Percentiles rank a stretch among this genome's conserved stretches.
phyloP scores from a whole-genome alignment of 441 rosid species.

The Dalechampia spathulata region DNA sequence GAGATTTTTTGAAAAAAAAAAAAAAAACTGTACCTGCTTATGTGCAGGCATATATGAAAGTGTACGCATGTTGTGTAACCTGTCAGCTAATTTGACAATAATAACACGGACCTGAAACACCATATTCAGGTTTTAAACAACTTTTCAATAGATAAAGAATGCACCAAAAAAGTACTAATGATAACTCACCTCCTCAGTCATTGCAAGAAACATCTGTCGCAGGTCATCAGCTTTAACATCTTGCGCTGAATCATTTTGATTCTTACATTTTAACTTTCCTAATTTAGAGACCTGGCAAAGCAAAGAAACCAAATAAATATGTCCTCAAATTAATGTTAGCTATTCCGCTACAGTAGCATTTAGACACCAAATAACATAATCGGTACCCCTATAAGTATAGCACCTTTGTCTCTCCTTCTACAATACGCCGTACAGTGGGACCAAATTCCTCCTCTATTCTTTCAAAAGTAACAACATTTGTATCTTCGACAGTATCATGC shows the following conservation, averaged over 20 bases:
- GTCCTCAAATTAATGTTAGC: slow-evolving; percentile 11
- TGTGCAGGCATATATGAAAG: slow-evolving; percentile 90
- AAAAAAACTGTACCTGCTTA: slow-evolving; percentile 88
- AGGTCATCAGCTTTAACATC: slow-evolving; percentile 99
- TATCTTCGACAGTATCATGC: slow-evolving; percentile 98
- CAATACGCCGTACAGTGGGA: slow-evolving; percentile 75
- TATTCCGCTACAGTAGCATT: slow-evolving; percentile 2
- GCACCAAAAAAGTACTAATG: neutral
- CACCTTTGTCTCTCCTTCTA: slow-evolving; percentile 99
- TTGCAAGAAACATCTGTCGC: slow-evolving; percentile 95
- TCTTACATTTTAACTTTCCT: slow-evolving; percentile 84
- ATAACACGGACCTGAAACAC: slow-evolving; percentile 89
- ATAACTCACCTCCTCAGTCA: slow-evolving; percentile 86
- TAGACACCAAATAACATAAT: slow-evolving; percentile 9
- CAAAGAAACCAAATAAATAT: slow-evolving; percentile 12
- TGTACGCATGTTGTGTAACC: slow-evolving; percentile 98
- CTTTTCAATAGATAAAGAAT: too few relatives aligned
- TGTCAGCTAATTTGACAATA: slow-evolving; percentile 96
- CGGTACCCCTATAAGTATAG: slow-evolving; percentile 17
- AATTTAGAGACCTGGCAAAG: slow-evolving; percentile 76
- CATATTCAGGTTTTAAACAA: slow-evolving; percentile 12
- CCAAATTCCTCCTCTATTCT: slow-evolving; percentile 95
- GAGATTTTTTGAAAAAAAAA: too few relatives aligned
- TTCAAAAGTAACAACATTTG: slow-evolving; percentile 86
- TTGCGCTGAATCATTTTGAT: slow-evolving; percentile 59